Percentiles rank a stretch among this genome's conserved stretches.
Evolutionary conservation across 768 basidiomycete species (phyloP).

Genomic region (Amanita phalloides): DNA sequence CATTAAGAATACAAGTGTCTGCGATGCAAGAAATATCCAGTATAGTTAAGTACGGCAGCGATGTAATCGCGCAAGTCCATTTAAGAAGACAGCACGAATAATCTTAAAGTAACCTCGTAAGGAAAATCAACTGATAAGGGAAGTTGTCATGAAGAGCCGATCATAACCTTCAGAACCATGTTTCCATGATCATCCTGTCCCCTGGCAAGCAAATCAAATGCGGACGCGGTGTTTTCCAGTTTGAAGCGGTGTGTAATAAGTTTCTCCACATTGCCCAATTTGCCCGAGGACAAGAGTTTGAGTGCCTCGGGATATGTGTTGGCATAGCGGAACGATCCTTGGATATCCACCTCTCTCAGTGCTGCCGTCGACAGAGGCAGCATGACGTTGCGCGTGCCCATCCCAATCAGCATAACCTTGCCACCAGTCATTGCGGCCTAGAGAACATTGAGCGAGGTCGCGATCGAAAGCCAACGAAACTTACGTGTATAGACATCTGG

Average conservation of each 20-base stretch:
- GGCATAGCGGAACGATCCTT: conserved; percentile 85
- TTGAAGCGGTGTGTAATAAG: conserved; percentile 72
- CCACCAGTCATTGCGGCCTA: conserved; percentile 80
- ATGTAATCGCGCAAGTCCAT: background rate
- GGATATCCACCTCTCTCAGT: conserved; percentile 84
- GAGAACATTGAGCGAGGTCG: conserved; percentile 5
- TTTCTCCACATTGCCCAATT: conserved; percentile 52
- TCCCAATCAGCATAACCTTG: conserved; percentile 89
- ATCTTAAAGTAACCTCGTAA: conserved; percentile 2
- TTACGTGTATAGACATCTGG: conserved; percentile 83
- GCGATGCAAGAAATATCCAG: conserved; percentile 6
- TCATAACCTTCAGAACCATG: conserved; percentile 86
- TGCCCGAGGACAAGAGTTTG: conserved; percentile 57
- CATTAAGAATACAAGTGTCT: conserved; percentile 4
- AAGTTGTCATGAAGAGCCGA: conserved; percentile 32
- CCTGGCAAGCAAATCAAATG: conserved; percentile 72
- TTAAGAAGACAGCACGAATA: conserved; percentile 2
- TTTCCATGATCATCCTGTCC: conserved; percentile 74
- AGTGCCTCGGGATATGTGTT: conserved; percentile 89
- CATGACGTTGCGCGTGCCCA: conserved; percentile 78
- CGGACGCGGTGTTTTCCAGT: conserved; percentile 54
- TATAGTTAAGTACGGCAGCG: background rate
- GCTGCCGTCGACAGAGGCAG: conserved; percentile 82
- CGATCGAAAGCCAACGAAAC: conserved; percentile 19
- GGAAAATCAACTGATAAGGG: background rate